Conservation (phyloP, 1,284 basidiomycete genomes). For the Cystobasidium sp. region DNA sequence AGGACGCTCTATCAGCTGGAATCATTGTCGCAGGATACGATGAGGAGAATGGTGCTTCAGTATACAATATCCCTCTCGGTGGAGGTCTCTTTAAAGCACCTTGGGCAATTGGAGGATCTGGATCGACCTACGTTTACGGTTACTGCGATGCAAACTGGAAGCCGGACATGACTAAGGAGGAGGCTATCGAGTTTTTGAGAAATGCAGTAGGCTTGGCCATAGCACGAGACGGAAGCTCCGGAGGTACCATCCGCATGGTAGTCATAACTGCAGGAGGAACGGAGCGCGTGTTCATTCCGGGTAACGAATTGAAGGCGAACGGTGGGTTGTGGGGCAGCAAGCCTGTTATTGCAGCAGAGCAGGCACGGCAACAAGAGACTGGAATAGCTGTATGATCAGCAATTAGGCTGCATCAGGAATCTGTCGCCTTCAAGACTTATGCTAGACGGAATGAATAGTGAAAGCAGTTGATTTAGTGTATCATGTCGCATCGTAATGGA, state of each 20-base stretch:
- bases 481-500: too few species aligned
- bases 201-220: slow-evolving; percentile 95
- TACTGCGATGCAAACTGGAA: slow-evolving; percentile 98
- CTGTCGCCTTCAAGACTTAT: too few species aligned
- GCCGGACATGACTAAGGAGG: slow-evolving; percentile 87
- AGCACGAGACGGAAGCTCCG: slow-evolving; percentile 96
- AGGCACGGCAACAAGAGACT: slow-evolving; percentile 10
- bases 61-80: slow-evolving; percentile 94
- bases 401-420: neutral
- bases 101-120: slow-evolving; percentile 93
- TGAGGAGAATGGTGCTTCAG: slow-evolving; percentile 85
- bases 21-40: slow-evolving; percentile 99
- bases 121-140: slow-evolving; percentile 97
- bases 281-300: slow-evolving; percentile 92
- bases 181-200: slow-evolving; percentile 93
- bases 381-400: neutral
- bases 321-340: slow-evolving; percentile 39
- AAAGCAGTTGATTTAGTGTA: too few species aligned
- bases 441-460: too few species aligned
- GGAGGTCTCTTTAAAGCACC: slow-evolving; percentile 92
- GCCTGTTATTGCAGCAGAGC: slow-evolving; percentile 16
- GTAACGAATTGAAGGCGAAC: slow-evolving; percentile 63
- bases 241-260: slow-evolving; percentile 95
- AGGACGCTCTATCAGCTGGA: slow-evolving; percentile 83
- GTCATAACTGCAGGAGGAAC: slow-evolving; percentile 92